phyloP scores from a whole-genome alignment of 148 eudicot species.

The Persicaria maculosa region DNA sequence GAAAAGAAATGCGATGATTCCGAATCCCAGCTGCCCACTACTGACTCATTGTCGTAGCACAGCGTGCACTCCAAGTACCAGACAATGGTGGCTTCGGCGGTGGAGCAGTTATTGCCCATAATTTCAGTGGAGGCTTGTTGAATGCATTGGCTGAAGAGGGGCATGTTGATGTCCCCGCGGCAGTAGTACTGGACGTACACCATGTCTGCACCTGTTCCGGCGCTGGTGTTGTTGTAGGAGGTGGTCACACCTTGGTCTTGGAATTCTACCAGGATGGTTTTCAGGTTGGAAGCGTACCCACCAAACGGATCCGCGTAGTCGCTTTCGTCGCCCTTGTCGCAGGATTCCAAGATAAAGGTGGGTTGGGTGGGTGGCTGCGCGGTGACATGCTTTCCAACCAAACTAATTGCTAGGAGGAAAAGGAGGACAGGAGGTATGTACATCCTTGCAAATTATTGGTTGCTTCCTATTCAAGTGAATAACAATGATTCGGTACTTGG shows the following conservation, averaged over 20 bases:
- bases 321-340: background rate
- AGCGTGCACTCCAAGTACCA: background rate
- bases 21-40: too few species aligned
- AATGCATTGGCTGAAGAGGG: background rate
- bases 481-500: too few species aligned
- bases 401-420: background rate
- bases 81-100: background rate
- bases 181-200: background rate
- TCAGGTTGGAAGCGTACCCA: background rate
- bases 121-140: background rate
- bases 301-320: background rate
- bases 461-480: too few species aligned
- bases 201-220: background rate
- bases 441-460: background rate
- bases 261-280: background rate
- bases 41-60: background rate
- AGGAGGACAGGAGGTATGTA: background rate
- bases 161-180: background rate
- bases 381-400: background rate
- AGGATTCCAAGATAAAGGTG: background rate
- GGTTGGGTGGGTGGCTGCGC: conserved; percentile 3
- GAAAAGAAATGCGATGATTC: too few species aligned
- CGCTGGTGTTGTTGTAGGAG: background rate
- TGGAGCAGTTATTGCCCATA: background rate
- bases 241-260: background rate